Base-by-base conservation (phyloP, 1,139 yeast species). In the Protomyces lactucae-debilis region DNA sequence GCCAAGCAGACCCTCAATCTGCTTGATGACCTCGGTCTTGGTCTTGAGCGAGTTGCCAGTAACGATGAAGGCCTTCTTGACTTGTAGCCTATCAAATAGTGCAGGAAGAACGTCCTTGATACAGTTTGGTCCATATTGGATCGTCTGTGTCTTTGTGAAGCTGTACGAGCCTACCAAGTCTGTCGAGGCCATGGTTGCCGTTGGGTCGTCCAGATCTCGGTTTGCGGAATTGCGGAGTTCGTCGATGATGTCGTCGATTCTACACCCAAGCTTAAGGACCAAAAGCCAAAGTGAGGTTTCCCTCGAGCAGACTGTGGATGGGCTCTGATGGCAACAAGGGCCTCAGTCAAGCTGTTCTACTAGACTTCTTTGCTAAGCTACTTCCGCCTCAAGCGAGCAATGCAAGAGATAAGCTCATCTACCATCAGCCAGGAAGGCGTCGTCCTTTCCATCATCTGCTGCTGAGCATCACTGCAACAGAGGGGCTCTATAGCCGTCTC, bases 51-150 rank as follows among this genome's bases (percentile, higher is more conserved):
- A 55, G 54, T 65, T 43, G 43, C 61, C 60, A 54, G 84, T 88
- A 36, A 88, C 88, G 70, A 60, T 54, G 45, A 54, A 55, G n/a
- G 60, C 64, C 35, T 55, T 54, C n/a, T 21, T 45, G n/a, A 36
- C 59, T 12, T 52, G 51, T 36, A 59, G 54, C 36, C 40, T 21
- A 12, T 37, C 25, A 2, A 59, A 51, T 9, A 59, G 52, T 28
- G 53, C 54, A 28, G 63, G 63, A 23, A 59, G 36, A 10, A 55
- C 63, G 3, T 52, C 39, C 23, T 16, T 35, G 21, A 55, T 59
- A 43, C 56, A 52, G 12, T 57, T 57, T 2, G 57, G 52, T 16
- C 63, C 63, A 21, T 52, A 59, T 21, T 59, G 63, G 45, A 59
- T 32, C 21, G 63, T 59, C 43, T 59, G 63, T 14, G 43, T 39